These are phyloP conservation scores for Acanthamoeba lenticulata DNA, from an alignment of 208 protist species.

Conservation along the genomic window DNA sequence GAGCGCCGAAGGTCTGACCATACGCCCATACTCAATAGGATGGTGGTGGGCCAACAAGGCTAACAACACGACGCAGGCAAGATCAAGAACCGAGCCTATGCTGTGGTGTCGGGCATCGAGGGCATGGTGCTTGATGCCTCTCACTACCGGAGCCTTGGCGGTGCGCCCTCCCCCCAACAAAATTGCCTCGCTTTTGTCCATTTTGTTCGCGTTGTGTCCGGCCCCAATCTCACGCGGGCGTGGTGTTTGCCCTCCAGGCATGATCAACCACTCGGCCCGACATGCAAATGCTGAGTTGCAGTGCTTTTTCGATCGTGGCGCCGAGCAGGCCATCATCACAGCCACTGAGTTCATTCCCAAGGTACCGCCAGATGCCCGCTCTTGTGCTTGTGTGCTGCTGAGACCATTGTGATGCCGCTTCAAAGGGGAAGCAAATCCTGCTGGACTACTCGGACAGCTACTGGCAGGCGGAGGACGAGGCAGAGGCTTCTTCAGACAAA, in stretches of 20 bases:
- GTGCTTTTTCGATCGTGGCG: slow-evolving; percentile 64
- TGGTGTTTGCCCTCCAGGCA: slow-evolving; percentile 9
- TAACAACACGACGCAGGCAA: neutral
- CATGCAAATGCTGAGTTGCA: slow-evolving; percentile 64
- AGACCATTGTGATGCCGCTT: neutral
- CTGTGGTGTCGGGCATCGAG: slow-evolving; percentile 62
- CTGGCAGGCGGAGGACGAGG: slow-evolving; percentile 54
- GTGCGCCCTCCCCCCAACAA: neutral
- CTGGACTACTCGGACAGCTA: slow-evolving; percentile 66
- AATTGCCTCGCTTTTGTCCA: neutral
- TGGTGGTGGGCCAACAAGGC: too few species aligned
- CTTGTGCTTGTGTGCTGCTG: neutral
- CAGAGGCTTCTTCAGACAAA: neutral
- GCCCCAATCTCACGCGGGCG: neutral
- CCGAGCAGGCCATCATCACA: slow-evolving; percentile 69
- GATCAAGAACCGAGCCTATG: slow-evolving; percentile 1
- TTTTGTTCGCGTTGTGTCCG: neutral
- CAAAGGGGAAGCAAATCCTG: slow-evolving; percentile 57
- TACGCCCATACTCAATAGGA: too few species aligned
- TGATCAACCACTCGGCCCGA: slow-evolving; percentile 63
- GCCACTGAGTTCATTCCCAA: slow-evolving; percentile 56
- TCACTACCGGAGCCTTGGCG: slow-evolving; percentile 54
- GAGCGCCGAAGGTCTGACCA: slow-evolving; percentile 34
- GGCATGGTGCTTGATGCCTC: slow-evolving; percentile 39
- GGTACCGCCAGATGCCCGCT: neutral